Percentiles rank a stretch among this genome's conserved stretches.
Conservation (phyloP, 257 asterid genomes). For the Jacaranda mimosifolia region DNA sequence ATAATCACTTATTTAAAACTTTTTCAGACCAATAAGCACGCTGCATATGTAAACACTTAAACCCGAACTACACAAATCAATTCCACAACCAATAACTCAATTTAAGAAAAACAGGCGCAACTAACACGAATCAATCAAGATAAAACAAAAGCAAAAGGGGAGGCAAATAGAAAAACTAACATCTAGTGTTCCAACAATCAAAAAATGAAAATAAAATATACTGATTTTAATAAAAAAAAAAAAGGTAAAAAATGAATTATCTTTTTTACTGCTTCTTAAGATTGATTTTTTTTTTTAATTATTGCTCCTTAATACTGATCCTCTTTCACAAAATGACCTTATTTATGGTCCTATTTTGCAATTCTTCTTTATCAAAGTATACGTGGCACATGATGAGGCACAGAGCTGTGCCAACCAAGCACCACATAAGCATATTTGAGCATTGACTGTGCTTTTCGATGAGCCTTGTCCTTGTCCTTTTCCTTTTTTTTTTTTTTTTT, state of each 20-base stretch:
- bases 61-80: background rate
- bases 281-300: no score
- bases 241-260: constrained; percentile 38
- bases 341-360: no score
- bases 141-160: background rate
- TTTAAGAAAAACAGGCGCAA: background rate
- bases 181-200: constrained; percentile 6
- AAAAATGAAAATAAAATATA: background rate
- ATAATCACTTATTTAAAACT: background rate
- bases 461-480: no score
- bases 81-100: background rate
- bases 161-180: background rate
- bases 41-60: background rate
- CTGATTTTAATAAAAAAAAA: constrained; percentile 11
- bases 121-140: background rate
- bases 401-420: no score
- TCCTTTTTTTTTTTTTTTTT: no score
- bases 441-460: no score
- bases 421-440: no score
- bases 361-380: no score
- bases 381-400: no score
- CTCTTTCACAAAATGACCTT: no score
- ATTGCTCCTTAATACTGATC: no score
- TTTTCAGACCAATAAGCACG: background rate
- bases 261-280: constrained; percentile 79